phyloP scores from a whole-genome alignment of 768 basidiomycete genomes.

The Mycena floridula region DNA sequence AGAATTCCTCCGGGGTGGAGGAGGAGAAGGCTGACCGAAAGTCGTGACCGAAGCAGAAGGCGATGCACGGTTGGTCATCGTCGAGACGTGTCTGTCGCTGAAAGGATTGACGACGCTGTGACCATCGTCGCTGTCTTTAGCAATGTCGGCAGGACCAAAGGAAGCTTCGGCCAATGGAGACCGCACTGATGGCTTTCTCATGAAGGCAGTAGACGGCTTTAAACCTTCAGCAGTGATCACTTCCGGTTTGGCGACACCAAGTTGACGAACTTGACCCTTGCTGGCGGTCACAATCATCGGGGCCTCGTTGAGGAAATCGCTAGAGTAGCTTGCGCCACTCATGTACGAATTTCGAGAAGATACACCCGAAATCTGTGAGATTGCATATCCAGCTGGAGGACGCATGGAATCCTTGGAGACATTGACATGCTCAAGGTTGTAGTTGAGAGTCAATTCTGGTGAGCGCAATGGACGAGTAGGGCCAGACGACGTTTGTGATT shows the following conservation, averaged over 20 bases:
- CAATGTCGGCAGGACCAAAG: conserved; percentile 64
- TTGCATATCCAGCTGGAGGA: conserved; percentile 31
- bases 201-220: conserved; percentile 31
- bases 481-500: conserved; percentile 31
- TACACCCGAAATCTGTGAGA: conserved; percentile 47
- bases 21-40: conserved; percentile 27
- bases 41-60: conserved; percentile 34
- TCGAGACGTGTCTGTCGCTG: conserved; percentile 50
- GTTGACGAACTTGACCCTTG: conserved; percentile 57
- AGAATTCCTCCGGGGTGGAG: conserved; percentile 17
- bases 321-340: conserved; percentile 69
- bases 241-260: conserved; percentile 75
- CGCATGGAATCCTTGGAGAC: conserved; percentile 48
- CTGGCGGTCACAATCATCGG: conserved; percentile 76
- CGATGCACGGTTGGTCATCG: conserved; percentile 28
- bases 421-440: conserved; percentile 58
- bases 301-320: conserved; percentile 75
- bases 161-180: conserved; percentile 69
- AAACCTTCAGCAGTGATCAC: conserved; percentile 58
- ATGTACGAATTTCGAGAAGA: conserved; percentile 63
- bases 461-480: conserved; percentile 54
- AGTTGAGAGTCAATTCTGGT: conserved; percentile 55
- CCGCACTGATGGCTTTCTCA: conserved; percentile 36
- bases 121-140: conserved; percentile 49
- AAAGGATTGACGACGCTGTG: conserved; percentile 56